These are phyloP conservation scores for Terana coerulea DNA, from an alignment of 768 basidiomycete species.

Conservation along the genomic window DNA sequence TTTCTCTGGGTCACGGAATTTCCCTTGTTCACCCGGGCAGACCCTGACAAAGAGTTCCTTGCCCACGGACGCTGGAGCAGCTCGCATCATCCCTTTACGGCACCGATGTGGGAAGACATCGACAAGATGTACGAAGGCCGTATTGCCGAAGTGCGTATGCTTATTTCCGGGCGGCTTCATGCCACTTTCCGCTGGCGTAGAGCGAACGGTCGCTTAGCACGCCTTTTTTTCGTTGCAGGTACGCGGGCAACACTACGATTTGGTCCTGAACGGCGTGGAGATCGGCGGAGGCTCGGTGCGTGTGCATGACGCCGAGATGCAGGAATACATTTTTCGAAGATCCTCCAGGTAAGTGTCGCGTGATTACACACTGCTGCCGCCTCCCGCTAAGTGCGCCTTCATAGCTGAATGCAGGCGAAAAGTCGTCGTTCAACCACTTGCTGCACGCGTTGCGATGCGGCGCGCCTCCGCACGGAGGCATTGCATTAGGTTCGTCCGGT, in stretches of 20 bases:
- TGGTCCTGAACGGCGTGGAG: constrained; percentile 91
- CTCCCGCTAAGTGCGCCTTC: constrained; percentile 3
- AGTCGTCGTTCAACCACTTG: constrained; percentile 75
- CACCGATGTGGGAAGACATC: constrained; percentile 90
- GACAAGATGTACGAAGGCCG: constrained; percentile 69
- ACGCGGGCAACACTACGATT: constrained; percentile 94
- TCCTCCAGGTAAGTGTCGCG: constrained; percentile 63
- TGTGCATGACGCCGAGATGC: constrained; percentile 84
- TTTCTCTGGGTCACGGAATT: constrained; percentile 97
- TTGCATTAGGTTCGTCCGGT: constrained; percentile 70
- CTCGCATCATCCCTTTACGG: constrained; percentile 95
- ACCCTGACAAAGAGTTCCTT: constrained; percentile 82
- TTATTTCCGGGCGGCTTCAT: no score
- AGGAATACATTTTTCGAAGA: constrained; percentile 75
- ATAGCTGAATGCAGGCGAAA: constrained; percentile 73
- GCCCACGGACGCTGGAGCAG: constrained; percentile 89
- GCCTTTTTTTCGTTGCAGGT: constrained; percentile 43
- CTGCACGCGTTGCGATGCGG: constrained; percentile 85
- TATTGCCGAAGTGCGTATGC: constrained; percentile 46
- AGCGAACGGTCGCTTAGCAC: constrained; percentile 3
- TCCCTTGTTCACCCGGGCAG: constrained; percentile 84
- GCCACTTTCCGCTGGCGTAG: background rate
- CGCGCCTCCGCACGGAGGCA: constrained; percentile 94
- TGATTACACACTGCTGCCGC: background rate
- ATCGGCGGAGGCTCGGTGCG: constrained; percentile 93